Evolutionary conservation across 2,329 filamentous ascomycete species (phyloP).

Genomic region (Claviceps paspali): DNA sequence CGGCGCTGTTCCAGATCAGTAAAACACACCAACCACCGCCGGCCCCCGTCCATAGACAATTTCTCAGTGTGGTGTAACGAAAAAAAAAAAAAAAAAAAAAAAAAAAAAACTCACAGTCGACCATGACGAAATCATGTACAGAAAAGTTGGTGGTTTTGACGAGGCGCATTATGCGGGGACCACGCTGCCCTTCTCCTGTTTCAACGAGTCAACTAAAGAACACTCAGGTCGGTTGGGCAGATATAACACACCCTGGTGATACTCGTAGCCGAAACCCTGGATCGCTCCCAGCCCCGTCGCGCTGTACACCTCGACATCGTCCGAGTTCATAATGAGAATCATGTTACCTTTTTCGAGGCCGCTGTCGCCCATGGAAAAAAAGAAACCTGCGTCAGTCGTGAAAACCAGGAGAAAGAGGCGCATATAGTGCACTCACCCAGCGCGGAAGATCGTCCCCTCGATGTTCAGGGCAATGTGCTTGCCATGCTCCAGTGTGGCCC

Average conservation of each 20-base stretch:
- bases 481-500: neutral
- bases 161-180: neutral
- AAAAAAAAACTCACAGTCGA: neutral
- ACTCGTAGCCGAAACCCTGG: neutral
- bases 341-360: neutral
- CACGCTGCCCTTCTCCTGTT: neutral
- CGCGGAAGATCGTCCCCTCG: neutral
- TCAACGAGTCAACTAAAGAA: too few species aligned
- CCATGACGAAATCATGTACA: neutral
- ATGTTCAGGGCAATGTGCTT: neutral
- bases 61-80: too few species aligned
- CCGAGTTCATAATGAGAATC: neutral
- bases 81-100: too few species aligned
- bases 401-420: too few species aligned
- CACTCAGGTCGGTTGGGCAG: too few species aligned
- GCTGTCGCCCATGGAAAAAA: neutral
- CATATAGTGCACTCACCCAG: too few species aligned
- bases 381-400: too few species aligned
- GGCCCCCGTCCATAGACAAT: too few species aligned
- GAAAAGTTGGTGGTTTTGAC: neutral
- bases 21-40: too few species aligned
- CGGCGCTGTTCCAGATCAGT: neutral
- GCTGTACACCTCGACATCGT: neutral
- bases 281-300: neutral
- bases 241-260: neutral